Conservation (phyloP, 352 stramenopile species). For the Phytophthora pluvialis region DNA sequence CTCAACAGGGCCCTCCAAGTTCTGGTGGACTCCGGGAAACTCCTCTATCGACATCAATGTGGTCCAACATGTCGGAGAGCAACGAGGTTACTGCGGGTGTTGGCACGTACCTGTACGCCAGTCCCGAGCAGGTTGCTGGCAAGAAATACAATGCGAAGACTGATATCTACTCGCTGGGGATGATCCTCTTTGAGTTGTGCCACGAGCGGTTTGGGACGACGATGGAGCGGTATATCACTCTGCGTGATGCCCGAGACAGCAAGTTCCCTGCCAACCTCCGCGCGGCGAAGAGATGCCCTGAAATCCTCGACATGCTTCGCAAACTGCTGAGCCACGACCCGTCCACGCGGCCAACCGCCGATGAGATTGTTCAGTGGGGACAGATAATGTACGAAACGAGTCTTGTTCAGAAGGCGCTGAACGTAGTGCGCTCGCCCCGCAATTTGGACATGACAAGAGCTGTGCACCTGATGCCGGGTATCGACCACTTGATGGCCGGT, state of each 20-base stretch:
- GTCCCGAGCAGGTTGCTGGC: conserved; percentile 89
- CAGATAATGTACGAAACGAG: conserved; percentile 77
- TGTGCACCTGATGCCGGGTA: conserved; percentile 32
- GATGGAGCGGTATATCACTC: conserved; percentile 90
- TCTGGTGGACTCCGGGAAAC: conserved; percentile 35
- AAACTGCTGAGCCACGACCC: conserved; percentile 66
- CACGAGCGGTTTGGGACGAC: conserved; percentile 89
- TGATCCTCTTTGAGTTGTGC: conserved; percentile 93
- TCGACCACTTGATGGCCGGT: conserved; percentile 43
- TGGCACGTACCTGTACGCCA: conserved; percentile 92
- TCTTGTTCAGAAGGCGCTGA: conserved; percentile 60
- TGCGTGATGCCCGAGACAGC: conserved; percentile 77
- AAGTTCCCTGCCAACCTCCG: conserved; percentile 63
- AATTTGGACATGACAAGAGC: conserved; percentile 35
- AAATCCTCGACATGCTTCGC: conserved; percentile 75
- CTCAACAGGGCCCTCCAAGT: conserved; percentile 27
- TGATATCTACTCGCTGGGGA: conserved; percentile 91
- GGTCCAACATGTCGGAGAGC: conserved; percentile 78
- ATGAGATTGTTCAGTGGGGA: conserved; percentile 82
- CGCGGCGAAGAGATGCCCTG: conserved; percentile 59
- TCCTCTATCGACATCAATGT: conserved; percentile 57
- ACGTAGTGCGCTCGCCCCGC: conserved; percentile 56
- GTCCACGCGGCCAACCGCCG: conserved; percentile 52
- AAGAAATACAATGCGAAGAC: conserved; percentile 94
- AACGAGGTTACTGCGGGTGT: conserved; percentile 88